Percentiles rank a stretch among this genome's conserved stretches.
Conservation (phyloP, 805 yeast genomes). For the Maudiozyma pseudohumilis region DNA sequence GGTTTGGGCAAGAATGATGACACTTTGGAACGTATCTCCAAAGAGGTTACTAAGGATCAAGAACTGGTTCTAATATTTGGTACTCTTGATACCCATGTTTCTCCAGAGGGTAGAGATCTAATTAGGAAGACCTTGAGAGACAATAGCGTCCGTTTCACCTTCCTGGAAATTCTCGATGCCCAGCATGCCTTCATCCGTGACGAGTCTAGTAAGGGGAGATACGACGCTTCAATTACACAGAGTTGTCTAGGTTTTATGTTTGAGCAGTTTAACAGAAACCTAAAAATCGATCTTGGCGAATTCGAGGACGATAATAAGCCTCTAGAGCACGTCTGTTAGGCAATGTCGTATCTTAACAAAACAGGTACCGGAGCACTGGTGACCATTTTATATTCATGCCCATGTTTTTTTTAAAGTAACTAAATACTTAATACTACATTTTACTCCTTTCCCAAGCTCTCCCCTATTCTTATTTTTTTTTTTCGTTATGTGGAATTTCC, state of each 20-base stretch:
- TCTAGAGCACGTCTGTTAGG: constrained; percentile 56
- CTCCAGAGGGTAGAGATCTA: constrained; percentile 64
- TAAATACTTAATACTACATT: no score
- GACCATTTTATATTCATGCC: no score
- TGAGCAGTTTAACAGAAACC: constrained; percentile 60
- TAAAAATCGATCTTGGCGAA: constrained; percentile 59
- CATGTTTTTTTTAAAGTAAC: no score
- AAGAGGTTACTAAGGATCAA: constrained; percentile 42
- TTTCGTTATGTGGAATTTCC: no score
- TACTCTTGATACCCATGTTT: constrained; percentile 70
- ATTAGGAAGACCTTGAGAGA: constrained; percentile 53
- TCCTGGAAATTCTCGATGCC: constrained; percentile 67
- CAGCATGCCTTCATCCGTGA: constrained; percentile 80
- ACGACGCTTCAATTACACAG: constrained; percentile 66
- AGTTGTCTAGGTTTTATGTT: constrained; percentile 56
- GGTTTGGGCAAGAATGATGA: constrained; percentile 61
- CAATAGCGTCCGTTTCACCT: constrained; percentile 52
- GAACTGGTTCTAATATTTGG: constrained; percentile 68
- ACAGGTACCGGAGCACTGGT: no score
- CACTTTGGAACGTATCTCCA: constrained; percentile 43
- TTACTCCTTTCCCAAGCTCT: no score
- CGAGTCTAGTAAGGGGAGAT: constrained; percentile 70
- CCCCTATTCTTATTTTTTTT: no score
- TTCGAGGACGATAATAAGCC: constrained; percentile 40
- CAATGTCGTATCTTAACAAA: no score